phyloP scores from a whole-genome alignment of 2,329 filamentous ascomycete genomes.

The Alternaria arbusti region DNA sequence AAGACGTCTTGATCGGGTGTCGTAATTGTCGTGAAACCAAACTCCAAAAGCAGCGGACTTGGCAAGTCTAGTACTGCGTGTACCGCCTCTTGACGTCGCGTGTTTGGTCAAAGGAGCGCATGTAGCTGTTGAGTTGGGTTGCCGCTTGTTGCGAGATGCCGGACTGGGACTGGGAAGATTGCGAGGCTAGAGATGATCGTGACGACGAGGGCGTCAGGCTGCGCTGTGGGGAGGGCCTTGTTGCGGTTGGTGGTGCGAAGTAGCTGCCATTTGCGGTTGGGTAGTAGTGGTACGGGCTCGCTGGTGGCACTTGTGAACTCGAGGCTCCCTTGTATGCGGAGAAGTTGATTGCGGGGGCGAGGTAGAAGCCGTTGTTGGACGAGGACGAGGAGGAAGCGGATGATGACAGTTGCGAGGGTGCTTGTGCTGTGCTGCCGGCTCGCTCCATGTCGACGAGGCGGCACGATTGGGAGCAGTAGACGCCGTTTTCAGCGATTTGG shows the following conservation, averaged over 20 bases:
- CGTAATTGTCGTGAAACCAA: conserved; percentile 28
- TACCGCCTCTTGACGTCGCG: conserved; percentile 61
- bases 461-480: conserved; percentile 93
- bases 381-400: conserved; percentile 61
- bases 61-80: conserved; percentile 36
- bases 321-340: conserved; percentile 66
- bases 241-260: conserved; percentile 36
- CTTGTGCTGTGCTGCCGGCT: conserved; percentile 53
- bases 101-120: conserved; percentile 85
- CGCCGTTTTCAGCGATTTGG: conserved; percentile 75
- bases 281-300: conserved; percentile 52
- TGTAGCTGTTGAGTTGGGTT: conserved; percentile 83
- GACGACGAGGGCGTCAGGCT: conserved; percentile 70
- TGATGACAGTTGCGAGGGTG: conserved; percentile 57
- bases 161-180: conserved; percentile 59
- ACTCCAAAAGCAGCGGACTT: conserved; percentile 13
- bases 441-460: conserved; percentile 86
- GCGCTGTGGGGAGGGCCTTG: conserved; percentile 46
- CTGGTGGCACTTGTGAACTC: conserved; percentile 53
- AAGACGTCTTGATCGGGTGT: conserved; percentile 12
- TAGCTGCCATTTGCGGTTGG: conserved; percentile 47
- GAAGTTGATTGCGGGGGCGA: conserved; percentile 79
- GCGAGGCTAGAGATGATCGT: conserved; percentile 82
- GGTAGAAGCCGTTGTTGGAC: conserved; percentile 65
- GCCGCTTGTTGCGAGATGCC: conserved; percentile 77